Evolutionary conservation across 495 filamentous ascomycete genomes (phyloP), one percentile per base, ranked within the genome.

Genomic region (Bathelium albidoporum): DNA sequence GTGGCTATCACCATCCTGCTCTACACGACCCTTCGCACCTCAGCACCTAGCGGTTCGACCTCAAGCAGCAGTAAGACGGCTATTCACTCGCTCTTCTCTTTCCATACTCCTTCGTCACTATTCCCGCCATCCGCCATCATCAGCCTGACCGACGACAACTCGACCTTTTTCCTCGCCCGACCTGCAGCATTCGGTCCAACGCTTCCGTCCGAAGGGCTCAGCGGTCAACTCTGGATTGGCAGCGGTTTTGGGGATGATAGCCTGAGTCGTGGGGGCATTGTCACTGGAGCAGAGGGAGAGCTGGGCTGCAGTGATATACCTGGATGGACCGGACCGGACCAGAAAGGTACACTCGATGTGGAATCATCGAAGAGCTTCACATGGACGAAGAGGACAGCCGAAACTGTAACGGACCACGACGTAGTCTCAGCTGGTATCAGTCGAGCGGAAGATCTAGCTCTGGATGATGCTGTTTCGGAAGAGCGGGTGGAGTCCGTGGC

Each of bases 221-320:
- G 88, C 66, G 90, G 90, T 18, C 89, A 88, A 71, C 73, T 96
- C 49, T 96, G 92, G 91, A 84, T 95, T 58, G 92, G 91, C 12
- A 91, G 86, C 74, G 90, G 90, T 7, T 96, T 95, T 75, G 84
- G 86, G 16, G 91, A 95, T 65, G 88, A 89, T 66, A 80, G 74
- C 62, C 71, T 84, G 29, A 77, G 80, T 31, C 81, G 84, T 63
- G 83, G 85, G 20, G 83, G 85, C 22, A 74, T 79, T 10, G 76
- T 73, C 29, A 71, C 77, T 0, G 80, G 76, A 10, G 77, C 81
- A 1, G 89, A 91, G 69, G 90, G 93, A 0, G 92, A 98, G 77
- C 79, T 97, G n/a, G 94, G 95, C 28, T 98, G 94, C 74, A 95
- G 93, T 66, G 94, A 97, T 81, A 87, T 96, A n/a, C 89, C 90